A percentile compares a stretch with the other conserved stretches of the same genome.
Evolutionary conservation across 805 yeast species (phyloP).

Genomic region (Lipomyces orientalis): DNA sequence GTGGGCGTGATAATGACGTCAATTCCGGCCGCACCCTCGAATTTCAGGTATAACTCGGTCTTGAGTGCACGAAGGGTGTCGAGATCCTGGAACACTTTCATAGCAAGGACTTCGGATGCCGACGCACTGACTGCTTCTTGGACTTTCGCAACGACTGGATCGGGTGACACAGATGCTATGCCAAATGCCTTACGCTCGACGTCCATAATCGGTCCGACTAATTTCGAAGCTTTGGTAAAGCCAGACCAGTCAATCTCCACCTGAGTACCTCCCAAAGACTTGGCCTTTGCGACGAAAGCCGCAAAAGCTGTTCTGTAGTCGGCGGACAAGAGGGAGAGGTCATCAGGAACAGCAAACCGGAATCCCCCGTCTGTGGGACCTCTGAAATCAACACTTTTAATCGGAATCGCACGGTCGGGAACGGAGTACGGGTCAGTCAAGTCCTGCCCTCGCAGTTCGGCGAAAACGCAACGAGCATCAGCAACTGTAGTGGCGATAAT

Average conservation of each 20-base stretch:
- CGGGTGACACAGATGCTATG: background rate
- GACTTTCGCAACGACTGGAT: constrained; percentile 12
- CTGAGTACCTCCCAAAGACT: constrained; percentile 25
- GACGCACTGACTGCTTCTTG: constrained; percentile 7
- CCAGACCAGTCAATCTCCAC: constrained; percentile 31
- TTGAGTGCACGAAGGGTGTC: constrained; percentile 28
- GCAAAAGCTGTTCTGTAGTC: constrained; percentile 20
- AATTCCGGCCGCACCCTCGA: constrained; percentile 31
- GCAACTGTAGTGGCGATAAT: constrained; percentile 25
- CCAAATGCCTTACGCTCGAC: constrained; percentile 30
- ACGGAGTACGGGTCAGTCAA: constrained; percentile 27
- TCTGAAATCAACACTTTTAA: constrained; percentile 35
- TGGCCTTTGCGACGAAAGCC: constrained; percentile 21
- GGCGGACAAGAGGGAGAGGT: constrained; percentile 16
- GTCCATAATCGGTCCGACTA: constrained; percentile 18
- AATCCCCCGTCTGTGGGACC: constrained; percentile 36
- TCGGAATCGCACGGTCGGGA: constrained; percentile 30
- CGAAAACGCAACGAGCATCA: constrained; percentile 31
- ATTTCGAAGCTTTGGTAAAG: constrained; percentile 10
- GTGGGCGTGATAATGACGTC: constrained; percentile 34
- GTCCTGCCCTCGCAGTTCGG: constrained; percentile 31
- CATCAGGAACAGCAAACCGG: constrained; percentile 31
- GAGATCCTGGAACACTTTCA: constrained; percentile 20
- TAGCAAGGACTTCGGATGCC: constrained; percentile 18
- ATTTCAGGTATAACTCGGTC: constrained; percentile 25